Base-by-base conservation (phyloP, 2,329 filamentous ascomycete species). In the Ophioceras dolichostomum region DNA sequence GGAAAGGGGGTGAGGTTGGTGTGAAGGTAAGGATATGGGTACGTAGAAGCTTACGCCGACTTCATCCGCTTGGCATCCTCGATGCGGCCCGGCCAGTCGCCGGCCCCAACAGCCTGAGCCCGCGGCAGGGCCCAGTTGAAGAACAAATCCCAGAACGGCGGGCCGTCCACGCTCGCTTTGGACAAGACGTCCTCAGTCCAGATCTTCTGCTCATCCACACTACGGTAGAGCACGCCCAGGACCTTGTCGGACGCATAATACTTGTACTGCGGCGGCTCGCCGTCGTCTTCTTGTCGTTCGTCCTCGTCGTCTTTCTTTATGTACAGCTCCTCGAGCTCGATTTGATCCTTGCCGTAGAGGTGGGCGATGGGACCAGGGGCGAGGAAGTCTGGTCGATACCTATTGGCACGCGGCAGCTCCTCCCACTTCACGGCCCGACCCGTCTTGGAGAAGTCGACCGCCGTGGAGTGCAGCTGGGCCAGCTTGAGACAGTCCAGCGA, bases 371-470 rank as follows among this genome's bases (percentile, higher is more conserved):
- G 64, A 0, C 64, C 65, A 0, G 59, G 60, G 0, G 69, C 61
- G 22, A 73, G 47, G 41, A 76, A 76, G 44, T 77, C 71, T 0
- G 71, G 72, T 1, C 70, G 61, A 28, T 49, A 62, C 8, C 47
- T 54, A 4, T 52, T 54, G 10, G 55, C 39, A 14, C 44, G 55
- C 1, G 65, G 68, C 13, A 76, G 54, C 2, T 59, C 47, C 0
- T 42, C 51, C 26, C 70, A 50, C 6, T 68, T 56, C 5, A 76
- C 74, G 0, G 67, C 54, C 19, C 79, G 73, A 0, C 84, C 83
- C 0, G 79, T 83, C 55, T 86, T 85, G 3, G 79, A 83, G 47
- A 82, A 86, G 52, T 86, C 81, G 0, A 86, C 81, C 0, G 79
- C 81, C 0, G 68, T 76, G 0, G 81, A 86, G 45, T 82, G 76